Conservation (phyloP, 176 grass and related monocot genomes). For the Rhynchospora pubera region DNA sequence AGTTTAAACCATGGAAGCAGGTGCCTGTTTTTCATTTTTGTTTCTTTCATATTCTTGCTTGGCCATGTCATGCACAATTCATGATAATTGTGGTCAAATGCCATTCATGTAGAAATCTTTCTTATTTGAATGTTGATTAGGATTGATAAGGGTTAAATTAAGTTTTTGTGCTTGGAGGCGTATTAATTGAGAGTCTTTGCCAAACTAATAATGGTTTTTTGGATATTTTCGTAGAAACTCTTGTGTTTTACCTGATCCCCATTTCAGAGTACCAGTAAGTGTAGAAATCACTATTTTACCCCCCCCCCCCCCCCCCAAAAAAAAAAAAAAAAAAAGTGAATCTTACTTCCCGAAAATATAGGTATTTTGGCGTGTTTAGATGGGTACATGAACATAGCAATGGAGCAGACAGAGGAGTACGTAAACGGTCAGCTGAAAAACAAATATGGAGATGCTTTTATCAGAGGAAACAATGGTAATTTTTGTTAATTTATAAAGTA, state of each 20-base stretch:
- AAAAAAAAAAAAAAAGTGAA: no score
- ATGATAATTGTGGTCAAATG: not conserved
- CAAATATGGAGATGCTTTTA: slow-evolving; percentile 96
- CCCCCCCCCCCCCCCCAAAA: no score
- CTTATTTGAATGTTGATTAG: not conserved
- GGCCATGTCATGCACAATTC: not conserved
- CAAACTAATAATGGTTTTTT: not conserved
- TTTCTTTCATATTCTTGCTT: not conserved
- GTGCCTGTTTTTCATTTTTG: not conserved
- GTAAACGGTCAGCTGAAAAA: slow-evolving; percentile 94
- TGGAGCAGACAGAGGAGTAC: slow-evolving; percentile 97
- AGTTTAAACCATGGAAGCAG: not conserved
- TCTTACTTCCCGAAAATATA: slow-evolving; percentile 6
- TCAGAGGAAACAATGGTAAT: slow-evolving; percentile 95
- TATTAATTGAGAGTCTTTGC: not conserved
- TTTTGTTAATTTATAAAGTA: not conserved
- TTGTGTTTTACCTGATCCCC: not conserved
- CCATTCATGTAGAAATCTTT: not conserved
- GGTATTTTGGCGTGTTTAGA: slow-evolving; percentile 92
- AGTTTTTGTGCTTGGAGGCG: not conserved
- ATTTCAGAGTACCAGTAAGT: not conserved
- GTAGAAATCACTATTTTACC: not conserved
- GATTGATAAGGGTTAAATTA: not conserved
- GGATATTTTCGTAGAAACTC: not conserved
- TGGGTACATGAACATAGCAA: slow-evolving; percentile 97